phyloP scores from a whole-genome alignment of 73 alveolate species.

The Breviolum minutum region DNA sequence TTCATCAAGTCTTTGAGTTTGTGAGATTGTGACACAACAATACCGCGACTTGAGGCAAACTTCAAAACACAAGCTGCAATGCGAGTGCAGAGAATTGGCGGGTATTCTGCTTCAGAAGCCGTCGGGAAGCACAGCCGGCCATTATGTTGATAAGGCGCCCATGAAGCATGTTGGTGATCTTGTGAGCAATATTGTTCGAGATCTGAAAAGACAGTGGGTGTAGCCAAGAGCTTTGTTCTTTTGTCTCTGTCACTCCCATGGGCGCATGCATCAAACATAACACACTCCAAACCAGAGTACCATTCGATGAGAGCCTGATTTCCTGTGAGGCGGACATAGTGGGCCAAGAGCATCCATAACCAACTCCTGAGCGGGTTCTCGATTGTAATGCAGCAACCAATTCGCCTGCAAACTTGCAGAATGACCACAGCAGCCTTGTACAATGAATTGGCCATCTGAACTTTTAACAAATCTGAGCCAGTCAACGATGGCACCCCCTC shows the following conservation, averaged over 20 bases:
- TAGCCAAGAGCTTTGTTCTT: not conserved
- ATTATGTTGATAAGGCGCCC: not conserved
- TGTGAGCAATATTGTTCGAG: not conserved
- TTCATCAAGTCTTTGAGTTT: not conserved
- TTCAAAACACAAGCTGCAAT: not conserved
- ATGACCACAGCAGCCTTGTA: not conserved
- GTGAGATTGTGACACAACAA: not conserved
- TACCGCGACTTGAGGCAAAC: no score
- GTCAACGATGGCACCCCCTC: not conserved
- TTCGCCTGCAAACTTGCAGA: not conserved
- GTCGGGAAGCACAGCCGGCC: not conserved
- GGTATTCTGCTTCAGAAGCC: not conserved
- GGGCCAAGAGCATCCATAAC: not conserved
- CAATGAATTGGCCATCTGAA: not conserved
- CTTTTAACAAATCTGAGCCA: not conserved
- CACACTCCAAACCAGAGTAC: not conserved
- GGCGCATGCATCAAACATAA: not conserved
- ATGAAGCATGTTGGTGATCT: not conserved
- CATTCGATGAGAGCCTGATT: not conserved
- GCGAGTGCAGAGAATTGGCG: not conserved
- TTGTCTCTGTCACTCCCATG: not conserved
- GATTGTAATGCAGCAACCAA: not conserved
- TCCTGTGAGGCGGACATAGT: not conserved
- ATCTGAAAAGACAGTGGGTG: not conserved
- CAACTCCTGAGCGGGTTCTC: conserved; percentile 21